A percentile compares a stretch with the other conserved stretches of the same genome.
Evolutionary conservation across 2,329 filamentous ascomycete species (phyloP).

Genomic region (Alternaria alternata): DNA sequence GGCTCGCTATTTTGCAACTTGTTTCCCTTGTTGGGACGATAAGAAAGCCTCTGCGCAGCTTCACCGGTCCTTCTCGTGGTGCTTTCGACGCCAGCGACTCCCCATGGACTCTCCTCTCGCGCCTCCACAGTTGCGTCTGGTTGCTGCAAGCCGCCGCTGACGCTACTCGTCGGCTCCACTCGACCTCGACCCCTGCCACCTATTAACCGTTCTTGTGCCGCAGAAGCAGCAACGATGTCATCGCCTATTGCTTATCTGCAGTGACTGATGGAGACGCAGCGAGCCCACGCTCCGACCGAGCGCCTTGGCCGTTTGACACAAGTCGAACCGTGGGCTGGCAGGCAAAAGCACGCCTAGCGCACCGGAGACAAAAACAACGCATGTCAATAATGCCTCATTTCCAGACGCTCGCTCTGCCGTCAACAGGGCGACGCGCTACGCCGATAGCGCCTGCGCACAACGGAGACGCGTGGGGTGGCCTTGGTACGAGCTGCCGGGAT

Average conservation of each 20-base stretch:
- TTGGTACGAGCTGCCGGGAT: constrained; percentile 17
- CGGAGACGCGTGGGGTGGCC: constrained; percentile 20
- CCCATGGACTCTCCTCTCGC: constrained; percentile 1
- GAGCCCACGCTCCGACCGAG: constrained; percentile 8
- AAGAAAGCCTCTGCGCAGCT: neutral
- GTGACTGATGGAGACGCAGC: constrained; percentile 22
- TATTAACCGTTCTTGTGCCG: constrained; percentile 18
- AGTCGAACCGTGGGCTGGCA: constrained; percentile 6
- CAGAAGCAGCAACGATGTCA: constrained; percentile 25
- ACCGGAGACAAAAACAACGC: constrained; percentile 20
- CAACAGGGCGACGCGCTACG: constrained; percentile 16
- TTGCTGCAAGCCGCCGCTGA: constrained; percentile 27
- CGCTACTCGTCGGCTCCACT: constrained; percentile 29
- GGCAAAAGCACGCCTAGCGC: constrained; percentile 6
- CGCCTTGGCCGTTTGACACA: constrained; percentile 4
- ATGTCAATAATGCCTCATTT: constrained; percentile 27
- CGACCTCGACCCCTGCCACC: constrained; percentile 15
- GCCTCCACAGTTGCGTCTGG: constrained; percentile 11
- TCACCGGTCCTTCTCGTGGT: neutral
- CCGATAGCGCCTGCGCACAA: constrained; percentile 16
- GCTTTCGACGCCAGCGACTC: neutral
- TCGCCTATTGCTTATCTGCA: constrained; percentile 28
- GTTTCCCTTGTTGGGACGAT: neutral
- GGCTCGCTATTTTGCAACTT: neutral
- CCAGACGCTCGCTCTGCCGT: constrained; percentile 1